These are phyloP conservation scores for Malania oleifera DNA, from an alignment of 164 flowering plant species.

Conservation along the genomic window DNA sequence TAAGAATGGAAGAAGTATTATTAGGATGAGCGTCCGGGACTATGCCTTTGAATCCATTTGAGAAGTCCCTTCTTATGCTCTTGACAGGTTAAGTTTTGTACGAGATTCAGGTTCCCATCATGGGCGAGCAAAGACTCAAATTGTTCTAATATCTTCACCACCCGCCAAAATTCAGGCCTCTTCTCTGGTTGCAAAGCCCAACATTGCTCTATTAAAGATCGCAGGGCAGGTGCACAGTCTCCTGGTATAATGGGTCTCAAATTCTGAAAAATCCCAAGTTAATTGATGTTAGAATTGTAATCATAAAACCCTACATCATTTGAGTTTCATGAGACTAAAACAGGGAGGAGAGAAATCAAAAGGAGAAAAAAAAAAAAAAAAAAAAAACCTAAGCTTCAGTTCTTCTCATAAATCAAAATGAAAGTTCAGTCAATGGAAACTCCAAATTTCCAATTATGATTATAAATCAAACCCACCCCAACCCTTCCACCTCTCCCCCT, in stretches of 20 bases:
- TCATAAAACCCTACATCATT: too few species aligned
- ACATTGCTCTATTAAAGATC: slow-evolving; percentile 66
- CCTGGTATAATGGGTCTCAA: slow-evolving; percentile 64
- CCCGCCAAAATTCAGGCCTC: slow-evolving; percentile 74
- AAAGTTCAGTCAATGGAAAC: too few species aligned
- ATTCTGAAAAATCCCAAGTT: slow-evolving; percentile 42
- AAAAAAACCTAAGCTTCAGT: too few species aligned
- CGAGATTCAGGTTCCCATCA: slow-evolving; percentile 58
- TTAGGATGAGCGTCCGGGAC: slow-evolving; percentile 32
- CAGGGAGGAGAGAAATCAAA: too few species aligned
- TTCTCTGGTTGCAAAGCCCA: slow-evolving; percentile 60
- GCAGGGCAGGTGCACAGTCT: slow-evolving; percentile 62
- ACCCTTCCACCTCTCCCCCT: too few species aligned
- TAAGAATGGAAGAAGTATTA: slow-evolving; percentile 28
- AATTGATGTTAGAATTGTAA: slow-evolving; percentile 5
- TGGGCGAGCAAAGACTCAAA: slow-evolving; percentile 53
- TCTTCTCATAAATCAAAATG: too few species aligned
- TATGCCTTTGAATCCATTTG: slow-evolving; percentile 75
- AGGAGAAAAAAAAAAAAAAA: too few species aligned
- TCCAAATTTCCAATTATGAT: too few species aligned
- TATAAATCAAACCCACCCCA: too few species aligned
- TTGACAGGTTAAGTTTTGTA: slow-evolving; percentile 31
- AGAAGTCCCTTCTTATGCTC: slow-evolving; percentile 79
- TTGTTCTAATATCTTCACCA: slow-evolving; percentile 69
- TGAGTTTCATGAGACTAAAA: too few species aligned